Evolutionary conservation across 2,329 filamentous ascomycete species (phyloP).

Genomic region (Ceratocystis albifundus): DNA sequence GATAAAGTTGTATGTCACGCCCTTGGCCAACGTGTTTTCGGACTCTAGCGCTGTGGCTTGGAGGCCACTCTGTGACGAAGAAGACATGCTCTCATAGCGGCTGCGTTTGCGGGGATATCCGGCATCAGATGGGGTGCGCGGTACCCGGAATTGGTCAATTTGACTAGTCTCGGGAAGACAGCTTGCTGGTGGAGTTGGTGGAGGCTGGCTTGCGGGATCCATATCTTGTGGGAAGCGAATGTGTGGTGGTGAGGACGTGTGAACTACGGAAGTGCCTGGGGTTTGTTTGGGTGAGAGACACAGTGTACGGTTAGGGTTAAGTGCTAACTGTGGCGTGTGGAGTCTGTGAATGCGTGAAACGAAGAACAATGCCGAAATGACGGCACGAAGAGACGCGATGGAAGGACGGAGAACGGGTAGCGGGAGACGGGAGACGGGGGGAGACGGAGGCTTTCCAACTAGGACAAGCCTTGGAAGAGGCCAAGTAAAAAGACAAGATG

Average conservation of each 20-base stretch:
- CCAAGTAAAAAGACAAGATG: too few species aligned
- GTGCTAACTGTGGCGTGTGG: too few species aligned
- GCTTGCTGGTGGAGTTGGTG: background rate
- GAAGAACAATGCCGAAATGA: too few species aligned
- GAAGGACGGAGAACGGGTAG: too few species aligned
- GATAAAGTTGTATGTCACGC: conserved; percentile 24
- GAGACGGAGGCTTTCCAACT: too few species aligned
- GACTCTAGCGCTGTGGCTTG: background rate
- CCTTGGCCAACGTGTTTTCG: conserved; percentile 11
- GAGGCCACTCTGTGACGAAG: background rate
- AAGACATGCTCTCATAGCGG: conserved; percentile 15
- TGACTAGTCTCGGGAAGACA: background rate
- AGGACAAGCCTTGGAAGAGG: too few species aligned
- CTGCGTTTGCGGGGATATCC: conserved; percentile 11
- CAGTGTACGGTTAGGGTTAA: background rate
- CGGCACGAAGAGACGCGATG: too few species aligned
- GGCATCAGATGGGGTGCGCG: conserved; percentile 11
- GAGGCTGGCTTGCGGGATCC: background rate
- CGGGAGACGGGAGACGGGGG: too few species aligned
- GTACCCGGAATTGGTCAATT: background rate
- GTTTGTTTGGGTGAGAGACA: background rate
- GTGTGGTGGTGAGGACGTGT: background rate
- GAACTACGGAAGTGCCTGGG: background rate
- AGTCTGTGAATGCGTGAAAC: too few species aligned
- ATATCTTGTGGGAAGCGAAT: background rate